These are phyloP conservation scores for Hanseniaspora gamundiae DNA, from an alignment of 1,139 yeast species.

Conservation along the genomic window DNA sequence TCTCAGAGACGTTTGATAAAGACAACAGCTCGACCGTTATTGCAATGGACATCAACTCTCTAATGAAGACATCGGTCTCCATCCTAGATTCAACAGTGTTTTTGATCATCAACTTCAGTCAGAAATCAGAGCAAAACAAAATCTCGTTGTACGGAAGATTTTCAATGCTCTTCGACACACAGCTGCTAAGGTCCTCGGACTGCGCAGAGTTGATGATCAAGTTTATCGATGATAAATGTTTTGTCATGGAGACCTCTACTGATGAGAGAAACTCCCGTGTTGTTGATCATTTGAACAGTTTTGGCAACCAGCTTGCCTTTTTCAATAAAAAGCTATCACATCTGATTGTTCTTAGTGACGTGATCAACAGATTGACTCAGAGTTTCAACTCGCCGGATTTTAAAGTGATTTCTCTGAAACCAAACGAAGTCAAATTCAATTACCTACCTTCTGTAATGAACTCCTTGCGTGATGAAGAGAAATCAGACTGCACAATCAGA, in stretches of 20 bases:
- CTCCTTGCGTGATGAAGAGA: constrained; percentile 9
- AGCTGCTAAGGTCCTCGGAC: constrained; percentile 11
- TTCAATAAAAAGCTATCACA: constrained; percentile 24
- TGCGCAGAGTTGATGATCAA: constrained; percentile 21
- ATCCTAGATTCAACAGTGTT: neutral
- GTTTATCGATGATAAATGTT: constrained; percentile 12
- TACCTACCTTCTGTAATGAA: constrained; percentile 14
- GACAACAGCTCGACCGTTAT: neutral
- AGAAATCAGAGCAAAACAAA: neutral
- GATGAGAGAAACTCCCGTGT: constrained; percentile 1
- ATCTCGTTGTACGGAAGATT: constrained; percentile 7
- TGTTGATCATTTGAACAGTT: constrained; percentile 14
- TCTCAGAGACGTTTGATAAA: neutral
- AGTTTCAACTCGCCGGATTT: constrained; percentile 23
- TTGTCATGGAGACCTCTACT: neutral
- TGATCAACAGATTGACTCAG: constrained; percentile 22
- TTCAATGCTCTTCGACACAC: constrained; percentile 5
- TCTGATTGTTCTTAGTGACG: constrained; percentile 23
- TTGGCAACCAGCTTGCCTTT: constrained; percentile 19
- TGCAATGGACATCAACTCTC: constrained; percentile 6
- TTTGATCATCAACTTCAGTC: neutral
- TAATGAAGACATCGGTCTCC: constrained; percentile 15
- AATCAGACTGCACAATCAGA: constrained; percentile 23
- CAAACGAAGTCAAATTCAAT: constrained; percentile 25
- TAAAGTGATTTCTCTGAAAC: constrained; percentile 21